A percentile compares a stretch with the other conserved stretches of the same genome.
Evolutionary conservation across 345 rosid species (phyloP).

Genomic region (Garcia nutans): DNA sequence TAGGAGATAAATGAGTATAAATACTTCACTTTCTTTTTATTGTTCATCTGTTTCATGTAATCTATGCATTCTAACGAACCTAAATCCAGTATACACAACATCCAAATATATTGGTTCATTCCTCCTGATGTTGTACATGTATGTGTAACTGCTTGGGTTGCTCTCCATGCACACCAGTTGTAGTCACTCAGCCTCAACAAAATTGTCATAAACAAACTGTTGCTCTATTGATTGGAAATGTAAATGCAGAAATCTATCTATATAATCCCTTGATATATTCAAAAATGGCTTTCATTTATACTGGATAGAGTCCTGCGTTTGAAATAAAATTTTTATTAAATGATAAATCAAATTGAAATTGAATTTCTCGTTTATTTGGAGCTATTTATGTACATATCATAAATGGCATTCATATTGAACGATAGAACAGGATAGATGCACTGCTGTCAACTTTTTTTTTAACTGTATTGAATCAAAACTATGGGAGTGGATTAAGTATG

Average conservation of each 20-base stretch:
- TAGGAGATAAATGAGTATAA: too few species aligned
- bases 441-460: background rate
- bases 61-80: too few species aligned
- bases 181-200: background rate
- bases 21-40: too few species aligned
- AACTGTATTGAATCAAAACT: background rate
- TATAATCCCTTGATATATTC: background rate
- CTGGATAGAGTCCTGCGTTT: background rate
- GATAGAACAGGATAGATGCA: background rate
- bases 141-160: background rate
- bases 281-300: background rate
- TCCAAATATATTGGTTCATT: too few species aligned
- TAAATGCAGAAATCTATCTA: background rate
- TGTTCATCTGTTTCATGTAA: too few species aligned
- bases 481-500: background rate
- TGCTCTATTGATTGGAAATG: background rate
- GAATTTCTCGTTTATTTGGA: too few species aligned
- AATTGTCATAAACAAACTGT: background rate
- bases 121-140: background rate
- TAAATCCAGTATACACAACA: too few species aligned
- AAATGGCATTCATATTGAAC: background rate
- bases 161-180: background rate
- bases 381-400: too few species aligned
- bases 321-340: too few species aligned
- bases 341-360: too few species aligned